A percentile compares a stretch with the other conserved stretches of the same genome.
These are phyloP conservation scores for Rhizopogon sp. DNA, from an alignment of 768 basidiomycete genomes.

Conservation along the genomic window DNA sequence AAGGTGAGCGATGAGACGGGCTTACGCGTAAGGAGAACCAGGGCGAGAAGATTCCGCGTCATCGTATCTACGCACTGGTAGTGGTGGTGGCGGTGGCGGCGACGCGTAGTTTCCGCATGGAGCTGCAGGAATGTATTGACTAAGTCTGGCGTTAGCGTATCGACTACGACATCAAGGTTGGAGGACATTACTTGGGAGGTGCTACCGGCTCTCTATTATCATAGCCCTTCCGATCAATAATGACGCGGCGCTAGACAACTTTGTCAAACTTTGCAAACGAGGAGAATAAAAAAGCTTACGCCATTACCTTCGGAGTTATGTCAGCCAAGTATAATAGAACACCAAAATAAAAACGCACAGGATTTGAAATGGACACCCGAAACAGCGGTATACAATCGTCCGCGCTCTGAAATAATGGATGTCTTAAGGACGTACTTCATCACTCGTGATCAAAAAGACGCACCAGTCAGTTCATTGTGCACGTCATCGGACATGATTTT, in stretches of 20 bases:
- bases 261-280: not conserved
- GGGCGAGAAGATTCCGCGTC: not conserved
- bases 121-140: not conserved
- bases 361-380: slow-evolving; percentile 12
- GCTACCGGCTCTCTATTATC: not conserved
- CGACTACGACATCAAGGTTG: not conserved
- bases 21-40: not conserved
- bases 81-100: not conserved
- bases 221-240: not conserved
- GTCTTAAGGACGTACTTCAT: not conserved
- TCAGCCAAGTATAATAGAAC: not conserved
- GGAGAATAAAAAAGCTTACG: not conserved
- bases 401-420: slow-evolving; percentile 1
- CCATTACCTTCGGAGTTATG: not conserved
- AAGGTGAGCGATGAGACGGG: no score
- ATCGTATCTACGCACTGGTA: not conserved
- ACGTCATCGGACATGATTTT: slow-evolving; percentile 4
- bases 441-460: not conserved
- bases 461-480: slow-evolving; percentile 7
- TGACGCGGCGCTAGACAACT: not conserved
- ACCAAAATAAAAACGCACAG: slow-evolving; percentile 6
- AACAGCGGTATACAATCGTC: slow-evolving; percentile 7
- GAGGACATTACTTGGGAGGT: not conserved
- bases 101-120: no score
- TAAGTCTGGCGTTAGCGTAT: not conserved